Percentiles rank a stretch among this genome's conserved stretches.
Conservation (phyloP, 257 asterid species). For the Przewalskia tangutica region DNA sequence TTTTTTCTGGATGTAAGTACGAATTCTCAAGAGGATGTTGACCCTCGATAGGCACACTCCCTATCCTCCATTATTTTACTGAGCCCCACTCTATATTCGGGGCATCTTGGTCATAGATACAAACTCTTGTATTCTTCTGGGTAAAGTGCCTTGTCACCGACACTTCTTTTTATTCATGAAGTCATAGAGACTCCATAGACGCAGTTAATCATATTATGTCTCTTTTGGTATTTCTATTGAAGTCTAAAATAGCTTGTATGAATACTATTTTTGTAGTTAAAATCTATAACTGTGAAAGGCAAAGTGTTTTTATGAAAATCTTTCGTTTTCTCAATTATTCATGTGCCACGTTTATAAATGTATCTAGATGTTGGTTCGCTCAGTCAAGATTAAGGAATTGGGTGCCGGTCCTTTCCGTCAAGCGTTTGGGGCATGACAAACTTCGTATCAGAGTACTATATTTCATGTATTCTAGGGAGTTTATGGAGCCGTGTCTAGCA, state of each 20-base stretch:
- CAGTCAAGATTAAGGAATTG: not conserved
- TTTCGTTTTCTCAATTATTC: not conserved
- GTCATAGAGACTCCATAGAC: not conserved
- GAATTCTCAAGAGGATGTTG: not conserved
- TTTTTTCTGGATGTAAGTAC: not conserved
- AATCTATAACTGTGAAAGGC: not conserved
- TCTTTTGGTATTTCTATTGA: not conserved
- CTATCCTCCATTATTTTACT: no score
- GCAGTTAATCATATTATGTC: not conserved
- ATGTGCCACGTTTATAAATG: not conserved
- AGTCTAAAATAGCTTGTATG: not conserved
- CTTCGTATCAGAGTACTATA: no score
- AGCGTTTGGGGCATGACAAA: not conserved
- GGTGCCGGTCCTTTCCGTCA: not conserved
- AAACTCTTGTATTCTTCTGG: not conserved
- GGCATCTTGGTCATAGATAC: not conserved
- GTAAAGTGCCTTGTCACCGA: not conserved
- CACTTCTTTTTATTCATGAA: not conserved
- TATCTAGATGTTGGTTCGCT: not conserved
- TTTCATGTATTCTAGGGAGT: no score
- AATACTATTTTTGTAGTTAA: not conserved
- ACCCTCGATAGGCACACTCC: not conserved
- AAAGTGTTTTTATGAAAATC: not conserved
- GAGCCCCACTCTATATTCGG: not conserved
- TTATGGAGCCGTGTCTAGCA: no score